These are phyloP conservation scores for Phyllostachys edulis DNA, from an alignment of 176 grass and related monocot species.

Conservation along the genomic window DNA sequence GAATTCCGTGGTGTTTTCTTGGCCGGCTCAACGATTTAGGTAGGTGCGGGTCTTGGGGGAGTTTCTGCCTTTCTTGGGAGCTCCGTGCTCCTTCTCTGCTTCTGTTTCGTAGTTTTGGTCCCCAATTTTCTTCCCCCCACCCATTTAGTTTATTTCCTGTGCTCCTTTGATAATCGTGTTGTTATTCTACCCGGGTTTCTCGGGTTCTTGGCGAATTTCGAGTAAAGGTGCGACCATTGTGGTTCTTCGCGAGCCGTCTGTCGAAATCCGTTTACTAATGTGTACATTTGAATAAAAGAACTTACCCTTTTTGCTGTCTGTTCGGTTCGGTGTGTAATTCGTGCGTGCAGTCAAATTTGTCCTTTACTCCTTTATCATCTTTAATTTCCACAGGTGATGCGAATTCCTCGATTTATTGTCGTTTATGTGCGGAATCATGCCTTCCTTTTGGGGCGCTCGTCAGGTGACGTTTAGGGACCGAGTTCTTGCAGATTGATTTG, in stretches of 20 bases:
- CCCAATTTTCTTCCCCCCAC: neutral
- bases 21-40: neutral
- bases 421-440: neutral
- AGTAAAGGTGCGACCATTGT: neutral
- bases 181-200: neutral
- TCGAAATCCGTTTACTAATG: neutral
- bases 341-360: neutral
- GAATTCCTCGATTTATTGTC: neutral
- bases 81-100: neutral
- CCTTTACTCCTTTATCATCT: neutral
- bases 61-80: neutral
- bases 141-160: neutral
- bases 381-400: neutral
- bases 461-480: neutral
- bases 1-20: slow-evolving; percentile 13
- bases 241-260: neutral
- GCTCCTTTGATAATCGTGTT: neutral
- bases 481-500: neutral
- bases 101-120: neutral
- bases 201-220: neutral
- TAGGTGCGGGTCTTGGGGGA: slow-evolving; percentile 15
- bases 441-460: neutral
- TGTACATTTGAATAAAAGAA: neutral
- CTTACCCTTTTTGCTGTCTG: neutral
- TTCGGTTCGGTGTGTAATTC: neutral